Evolutionary conservation across 2,329 filamentous ascomycete genomes (phyloP).

Genomic region (Fusarium poae): DNA sequence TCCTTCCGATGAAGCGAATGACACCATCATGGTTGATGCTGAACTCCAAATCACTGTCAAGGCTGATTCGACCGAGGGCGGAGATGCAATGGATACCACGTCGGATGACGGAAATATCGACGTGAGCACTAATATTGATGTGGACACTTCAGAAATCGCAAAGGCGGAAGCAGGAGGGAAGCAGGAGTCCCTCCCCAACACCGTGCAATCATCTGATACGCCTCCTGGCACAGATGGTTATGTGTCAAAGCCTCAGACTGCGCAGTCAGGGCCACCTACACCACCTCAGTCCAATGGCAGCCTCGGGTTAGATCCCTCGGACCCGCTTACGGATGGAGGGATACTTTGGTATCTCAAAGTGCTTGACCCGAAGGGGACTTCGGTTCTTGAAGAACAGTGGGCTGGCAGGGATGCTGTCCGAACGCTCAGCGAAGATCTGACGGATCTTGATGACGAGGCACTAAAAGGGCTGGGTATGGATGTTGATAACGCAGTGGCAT

Average conservation of each 20-base stretch:
- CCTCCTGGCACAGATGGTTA: constrained; percentile 65
- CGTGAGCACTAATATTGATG: constrained; percentile 61
- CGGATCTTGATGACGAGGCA: constrained; percentile 92
- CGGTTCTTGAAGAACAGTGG: constrained; percentile 77
- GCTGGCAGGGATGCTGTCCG: constrained; percentile 74
- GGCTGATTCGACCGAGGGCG: constrained; percentile 45
- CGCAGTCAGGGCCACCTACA: constrained; percentile 68
- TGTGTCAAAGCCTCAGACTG: constrained; percentile 48
- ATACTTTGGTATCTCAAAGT: constrained; percentile 88
- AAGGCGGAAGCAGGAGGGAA: constrained; percentile 48
- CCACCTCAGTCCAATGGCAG: constrained; percentile 75
- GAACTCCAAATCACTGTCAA: constrained; percentile 63
- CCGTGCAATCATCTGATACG: constrained; percentile 55
- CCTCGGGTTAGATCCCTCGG: constrained; percentile 62
- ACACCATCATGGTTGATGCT: constrained; percentile 67
- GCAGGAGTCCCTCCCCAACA: constrained; percentile 43
- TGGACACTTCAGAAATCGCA: constrained; percentile 58
- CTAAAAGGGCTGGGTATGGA: constrained; percentile 76
- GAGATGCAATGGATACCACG: constrained; percentile 54
- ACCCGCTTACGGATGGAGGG: constrained; percentile 77
- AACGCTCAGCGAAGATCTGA: constrained; percentile 85
- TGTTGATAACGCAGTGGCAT: constrained; percentile 59
- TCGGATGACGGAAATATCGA: constrained; percentile 60
- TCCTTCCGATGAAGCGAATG: constrained; percentile 57
- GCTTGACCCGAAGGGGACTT: constrained; percentile 85